Evolutionary conservation across 768 basidiomycete genomes (phyloP).

Genomic region (Trichaptum fuscoviolaceum): DNA sequence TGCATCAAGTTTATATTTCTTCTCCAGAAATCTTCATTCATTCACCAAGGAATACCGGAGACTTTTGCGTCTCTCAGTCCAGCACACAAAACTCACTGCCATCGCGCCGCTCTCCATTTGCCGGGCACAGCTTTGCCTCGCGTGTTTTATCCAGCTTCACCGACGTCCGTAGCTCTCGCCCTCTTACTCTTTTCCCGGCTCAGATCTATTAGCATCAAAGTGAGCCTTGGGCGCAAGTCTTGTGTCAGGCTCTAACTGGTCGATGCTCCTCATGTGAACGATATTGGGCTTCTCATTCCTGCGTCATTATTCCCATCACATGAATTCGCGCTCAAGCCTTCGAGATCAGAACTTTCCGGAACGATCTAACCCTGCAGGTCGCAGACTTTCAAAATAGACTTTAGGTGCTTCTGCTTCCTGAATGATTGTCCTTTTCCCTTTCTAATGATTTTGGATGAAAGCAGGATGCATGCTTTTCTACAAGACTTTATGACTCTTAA

Average conservation of each 20-base stretch:
- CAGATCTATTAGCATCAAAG: background rate
- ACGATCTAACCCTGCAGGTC: conserved; percentile 1
- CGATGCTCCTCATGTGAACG: background rate
- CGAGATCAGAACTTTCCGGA: background rate
- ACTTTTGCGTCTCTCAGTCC: background rate
- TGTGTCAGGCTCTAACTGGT: background rate
- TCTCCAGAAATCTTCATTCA: background rate
- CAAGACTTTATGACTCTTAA: background rate
- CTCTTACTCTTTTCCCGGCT: background rate
- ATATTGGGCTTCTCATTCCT: background rate
- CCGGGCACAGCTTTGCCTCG: background rate
- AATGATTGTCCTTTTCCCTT: background rate
- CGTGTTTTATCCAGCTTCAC: background rate
- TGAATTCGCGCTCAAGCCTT: background rate
- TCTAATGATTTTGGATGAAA: background rate
- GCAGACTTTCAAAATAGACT: background rate
- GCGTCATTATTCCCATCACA: conserved; percentile 1
- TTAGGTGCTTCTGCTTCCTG: conserved; percentile 1
- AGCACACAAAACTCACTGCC: background rate
- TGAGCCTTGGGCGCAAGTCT: background rate
- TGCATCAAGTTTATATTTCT: background rate
- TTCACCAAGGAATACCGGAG: background rate
- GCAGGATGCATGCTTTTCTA: background rate
- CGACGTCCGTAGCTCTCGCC: background rate
- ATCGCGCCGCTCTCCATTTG: background rate